Percentiles rank a stretch among this genome's conserved stretches.
Conservation (phyloP, 345 rosid genomes). For the Gynandropsis gynandra region DNA sequence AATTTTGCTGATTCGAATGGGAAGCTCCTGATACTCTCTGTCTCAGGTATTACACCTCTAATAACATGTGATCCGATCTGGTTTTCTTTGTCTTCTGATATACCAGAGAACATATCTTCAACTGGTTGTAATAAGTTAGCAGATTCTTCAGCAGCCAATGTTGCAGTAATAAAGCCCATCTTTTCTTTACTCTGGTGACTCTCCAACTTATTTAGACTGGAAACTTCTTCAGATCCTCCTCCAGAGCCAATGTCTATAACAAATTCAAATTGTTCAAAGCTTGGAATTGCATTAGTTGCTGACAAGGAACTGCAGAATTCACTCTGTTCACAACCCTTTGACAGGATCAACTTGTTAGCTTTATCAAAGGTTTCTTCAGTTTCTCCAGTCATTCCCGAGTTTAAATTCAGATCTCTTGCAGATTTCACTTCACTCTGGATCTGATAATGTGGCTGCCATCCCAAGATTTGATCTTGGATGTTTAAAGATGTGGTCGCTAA, state of each 20-base stretch:
- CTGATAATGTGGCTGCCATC: constrained; percentile 4
- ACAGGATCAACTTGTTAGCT: constrained; percentile 11
- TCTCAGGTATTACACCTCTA: constrained; percentile 23
- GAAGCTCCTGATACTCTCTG: constrained; percentile 32
- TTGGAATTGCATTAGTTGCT: constrained; percentile 4
- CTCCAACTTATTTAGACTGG: constrained; percentile 16
- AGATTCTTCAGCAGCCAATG: constrained; percentile 32
- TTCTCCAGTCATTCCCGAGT: constrained; percentile 4
- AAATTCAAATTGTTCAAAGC: background rate
- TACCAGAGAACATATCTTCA: constrained; percentile 22
- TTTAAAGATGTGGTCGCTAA: too few relatives aligned
- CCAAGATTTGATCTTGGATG: too few relatives aligned
- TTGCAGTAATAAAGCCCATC: constrained; percentile 10
- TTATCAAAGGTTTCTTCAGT: constrained; percentile 1
- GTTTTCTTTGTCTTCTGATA: constrained; percentile 27
- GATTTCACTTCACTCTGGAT: constrained; percentile 8
- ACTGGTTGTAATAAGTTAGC: constrained; percentile 27
- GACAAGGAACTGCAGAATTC: constrained; percentile 14
- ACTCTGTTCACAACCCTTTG: constrained; percentile 18
- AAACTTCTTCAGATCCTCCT: constrained; percentile 13
- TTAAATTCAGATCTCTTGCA: constrained; percentile 8
- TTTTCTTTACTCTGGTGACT: constrained; percentile 17
- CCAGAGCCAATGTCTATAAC: constrained; percentile 12
- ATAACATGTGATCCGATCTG: constrained; percentile 29
- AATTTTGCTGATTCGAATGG: too few relatives aligned